phyloP scores from a whole-genome alignment of 73 alveolate species.

The Symbiodinium pilosum region DNA sequence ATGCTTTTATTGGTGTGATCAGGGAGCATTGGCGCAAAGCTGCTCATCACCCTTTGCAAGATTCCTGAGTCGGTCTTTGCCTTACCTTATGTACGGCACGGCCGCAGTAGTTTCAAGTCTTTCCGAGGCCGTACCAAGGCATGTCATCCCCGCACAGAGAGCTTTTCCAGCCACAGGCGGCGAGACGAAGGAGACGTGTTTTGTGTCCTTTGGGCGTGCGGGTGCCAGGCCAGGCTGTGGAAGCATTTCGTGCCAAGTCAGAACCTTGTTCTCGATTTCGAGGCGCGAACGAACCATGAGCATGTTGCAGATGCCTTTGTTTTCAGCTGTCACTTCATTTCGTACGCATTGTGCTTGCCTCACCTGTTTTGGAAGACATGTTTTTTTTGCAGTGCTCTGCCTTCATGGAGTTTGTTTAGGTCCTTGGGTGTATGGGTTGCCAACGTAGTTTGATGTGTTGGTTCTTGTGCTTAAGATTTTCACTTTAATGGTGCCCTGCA shows the following conservation, averaged over 20 bases:
- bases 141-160: background rate
- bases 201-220: background rate
- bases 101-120: too few relatives aligned
- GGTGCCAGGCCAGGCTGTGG: background rate
- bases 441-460: too few relatives aligned
- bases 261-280: background rate
- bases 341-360: too few relatives aligned
- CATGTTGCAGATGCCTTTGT: too few relatives aligned
- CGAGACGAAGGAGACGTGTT: background rate
- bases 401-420: too few relatives aligned
- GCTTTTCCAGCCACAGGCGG: background rate
- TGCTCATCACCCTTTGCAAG: background rate
- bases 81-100: too few relatives aligned
- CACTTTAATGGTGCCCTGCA: too few relatives aligned
- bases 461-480: too few relatives aligned
- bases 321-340: too few relatives aligned
- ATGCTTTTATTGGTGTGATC: background rate
- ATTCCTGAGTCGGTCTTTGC: background rate
- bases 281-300: slow-evolving; percentile 14
- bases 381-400: too few relatives aligned
- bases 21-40: background rate
- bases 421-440: too few relatives aligned
- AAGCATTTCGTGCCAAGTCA: background rate
- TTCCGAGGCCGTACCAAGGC: background rate
- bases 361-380: too few relatives aligned